Base-by-base conservation (phyloP, 1,284 basidiomycete genomes). In the Flammula alnicola region DNA sequence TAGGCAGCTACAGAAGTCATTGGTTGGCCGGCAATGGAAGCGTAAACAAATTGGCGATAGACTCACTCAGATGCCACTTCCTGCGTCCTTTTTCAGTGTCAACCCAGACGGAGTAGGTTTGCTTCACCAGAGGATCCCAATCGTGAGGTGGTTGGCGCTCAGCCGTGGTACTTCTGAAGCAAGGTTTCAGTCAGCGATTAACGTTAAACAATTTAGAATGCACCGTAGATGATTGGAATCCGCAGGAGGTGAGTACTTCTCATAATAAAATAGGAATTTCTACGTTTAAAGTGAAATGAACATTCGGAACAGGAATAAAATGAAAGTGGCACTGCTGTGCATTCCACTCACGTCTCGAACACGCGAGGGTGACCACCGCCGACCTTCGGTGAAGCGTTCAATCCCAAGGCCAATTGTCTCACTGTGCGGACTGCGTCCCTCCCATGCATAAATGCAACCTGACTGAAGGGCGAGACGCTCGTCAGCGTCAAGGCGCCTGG, bases 391-490 rank as follows among this genome's bases (percentile, higher is more conserved):
- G 73, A 84, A 84, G 10, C 83, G 74, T 55, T 91, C 88, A 65
- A 91, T 91, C 29, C 88, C 86, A 41, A 89, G 74, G 11, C 88
- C 88, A 1, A 86, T 88, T 12, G 88, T 81, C 63, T 84, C 82
- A 26, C 85, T 85, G 51, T 87, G 84, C 27, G 84, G 85, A 7
- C 86, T 85, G 47, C 87, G 78, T 64, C 91, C 89, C 66, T 92
- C 90, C 90, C 90, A 92, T 47, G 88, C 85, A 63, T 91, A 92
- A 46, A 91, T 81, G 58, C 87, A 88, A 22, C 89, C 89, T 3
- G 87, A 78, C 32, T 71, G 65, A 53, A 88, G 71, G 1, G 81
- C 80, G 16, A 76, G 73, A 40, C 84, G 80, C 57, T 84, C 89
- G 58, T 91, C 88, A 31, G 86, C 82, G 60, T 91, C 90, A 45